phyloP scores from a whole-genome alignment of 805 yeast genomes.

The Schizosaccharomyces octosporus region DNA sequence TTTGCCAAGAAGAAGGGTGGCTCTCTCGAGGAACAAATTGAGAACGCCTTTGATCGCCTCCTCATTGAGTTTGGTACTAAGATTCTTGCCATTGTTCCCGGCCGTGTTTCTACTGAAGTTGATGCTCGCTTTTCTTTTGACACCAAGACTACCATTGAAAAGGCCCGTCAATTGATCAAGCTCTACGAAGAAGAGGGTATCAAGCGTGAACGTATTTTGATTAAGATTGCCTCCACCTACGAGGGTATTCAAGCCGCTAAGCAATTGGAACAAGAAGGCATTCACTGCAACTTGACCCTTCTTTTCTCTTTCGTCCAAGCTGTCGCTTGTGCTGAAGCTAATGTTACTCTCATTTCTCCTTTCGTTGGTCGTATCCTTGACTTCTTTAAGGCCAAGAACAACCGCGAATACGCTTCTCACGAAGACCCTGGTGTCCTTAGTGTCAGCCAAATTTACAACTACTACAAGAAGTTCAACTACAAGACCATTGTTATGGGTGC shows the following conservation, averaged over 20 bases:
- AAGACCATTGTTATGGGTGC: constrained; percentile 99
- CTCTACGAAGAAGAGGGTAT: constrained; percentile 73
- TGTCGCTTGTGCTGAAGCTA: constrained; percentile 96
- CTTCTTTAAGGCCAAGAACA: constrained; percentile 81
- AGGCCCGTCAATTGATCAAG: constrained; percentile 75
- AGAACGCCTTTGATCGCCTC: constrained; percentile 67
- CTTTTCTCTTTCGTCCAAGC: constrained; percentile 92
- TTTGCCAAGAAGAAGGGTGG: constrained; percentile 38
- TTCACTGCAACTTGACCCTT: constrained; percentile 87
- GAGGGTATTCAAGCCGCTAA: constrained; percentile 98
- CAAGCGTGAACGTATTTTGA: constrained; percentile 67
- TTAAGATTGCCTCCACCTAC: constrained; percentile 94
- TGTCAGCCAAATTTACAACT: constrained; percentile 74
- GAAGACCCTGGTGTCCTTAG: constrained; percentile 91
- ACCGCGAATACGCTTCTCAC: constrained; percentile 46
- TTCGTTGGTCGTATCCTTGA: constrained; percentile 97
- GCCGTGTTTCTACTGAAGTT: constrained; percentile 96
- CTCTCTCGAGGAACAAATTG: constrained; percentile 32
- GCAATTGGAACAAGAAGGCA: constrained; percentile 70
- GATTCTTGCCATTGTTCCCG: constrained; percentile 86
- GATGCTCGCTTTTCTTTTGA: constrained; percentile 95
- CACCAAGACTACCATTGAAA: constrained; percentile 76
- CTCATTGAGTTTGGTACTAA: constrained; percentile 90
- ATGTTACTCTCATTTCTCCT: constrained; percentile 88
- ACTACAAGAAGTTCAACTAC: constrained; percentile 92